Evolutionary conservation across 1,139 yeast species (phyloP), one percentile per base, ranked within the genome.

Genomic region (Pichia sp.): DNA sequence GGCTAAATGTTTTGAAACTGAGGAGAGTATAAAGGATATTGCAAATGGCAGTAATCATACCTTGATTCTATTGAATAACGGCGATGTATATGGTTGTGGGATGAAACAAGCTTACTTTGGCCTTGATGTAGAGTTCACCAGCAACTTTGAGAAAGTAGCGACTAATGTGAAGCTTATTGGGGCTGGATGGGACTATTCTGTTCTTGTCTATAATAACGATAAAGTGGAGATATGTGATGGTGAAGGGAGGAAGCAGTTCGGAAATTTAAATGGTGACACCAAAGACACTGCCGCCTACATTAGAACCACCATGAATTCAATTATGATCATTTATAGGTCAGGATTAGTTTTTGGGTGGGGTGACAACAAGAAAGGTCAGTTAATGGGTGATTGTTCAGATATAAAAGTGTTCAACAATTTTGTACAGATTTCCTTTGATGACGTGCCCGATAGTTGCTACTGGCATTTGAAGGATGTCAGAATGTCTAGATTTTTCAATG

Each of bases 21-120:
- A 33, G 17, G 12, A 21, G 5, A 51, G 46, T 31, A 71, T 79
- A 0, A 45, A 52, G 33, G 68, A 63, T 57, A 67, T 79, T 28
- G 71, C 68, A 1, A 77, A 88, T 55, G 97, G 97, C 4, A 97
- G 97, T 0, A 89, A 88, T 54, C 97, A 91, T 58, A 80, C 95
- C 0, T 52, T 85, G 28, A 50, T 86, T 2, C 59, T 85, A 7
- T 56, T 76, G 12, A 65, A 60, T 2, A 61, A 69, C 39, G 91
- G 91, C 0, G 56, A 61, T 0, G 59, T 79, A 0, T 78, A 62
- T 48, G 73, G 75, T 0, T 55, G 75, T 42, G 96, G 96, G 3
- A 26, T 40, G 9, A 44, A 46, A 24, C 19, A 14, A 11, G 34
- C 19, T 3, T 18, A 20, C 9, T 36, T 36, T 10, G 28, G 15